Evolutionary conservation across 2,329 filamentous ascomycete genomes (phyloP).

Genomic region (Neobulgaria alba): DNA sequence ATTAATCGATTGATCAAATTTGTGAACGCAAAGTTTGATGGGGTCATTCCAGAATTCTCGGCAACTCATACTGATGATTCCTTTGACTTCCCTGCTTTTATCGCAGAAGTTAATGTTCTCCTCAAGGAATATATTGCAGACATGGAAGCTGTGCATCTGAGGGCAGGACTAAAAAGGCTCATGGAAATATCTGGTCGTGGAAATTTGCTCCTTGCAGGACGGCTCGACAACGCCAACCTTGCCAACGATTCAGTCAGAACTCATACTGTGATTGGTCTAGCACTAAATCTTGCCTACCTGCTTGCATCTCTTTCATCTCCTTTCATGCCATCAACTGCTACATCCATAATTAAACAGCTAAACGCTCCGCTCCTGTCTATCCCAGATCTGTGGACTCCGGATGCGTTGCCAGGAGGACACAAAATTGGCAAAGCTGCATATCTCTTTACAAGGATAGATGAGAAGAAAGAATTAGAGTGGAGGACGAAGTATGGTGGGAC

Average conservation of each 20-base stretch:
- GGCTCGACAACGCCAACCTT: constrained; percentile 35
- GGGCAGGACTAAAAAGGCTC: constrained; percentile 54
- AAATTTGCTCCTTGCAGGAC: constrained; percentile 47
- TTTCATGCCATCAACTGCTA: constrained; percentile 75
- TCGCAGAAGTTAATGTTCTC: constrained; percentile 52
- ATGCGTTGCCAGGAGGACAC: constrained; percentile 61
- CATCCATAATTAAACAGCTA: constrained; percentile 70
- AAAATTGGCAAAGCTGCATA: constrained; percentile 72
- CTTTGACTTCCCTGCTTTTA: constrained; percentile 37
- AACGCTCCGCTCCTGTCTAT: constrained; percentile 48
- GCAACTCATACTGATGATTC: constrained; percentile 39
- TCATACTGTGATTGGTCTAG: constrained; percentile 54
- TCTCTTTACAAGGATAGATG: constrained; percentile 75
- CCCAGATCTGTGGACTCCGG: constrained; percentile 56
- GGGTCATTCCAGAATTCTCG: constrained; percentile 53
- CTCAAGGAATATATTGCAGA: constrained; percentile 60
- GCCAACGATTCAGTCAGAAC: constrained; percentile 30
- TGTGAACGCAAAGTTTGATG: constrained; percentile 62
- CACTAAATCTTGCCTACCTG: constrained; percentile 75
- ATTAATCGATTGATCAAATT: constrained; percentile 70
- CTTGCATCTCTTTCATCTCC: constrained; percentile 71
- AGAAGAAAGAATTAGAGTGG: constrained; percentile 78
- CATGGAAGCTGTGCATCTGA: constrained; percentile 64
- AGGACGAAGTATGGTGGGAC: constrained; percentile 63
- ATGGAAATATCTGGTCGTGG: constrained; percentile 58